Evolutionary conservation across 805 yeast genomes (phyloP).

Genomic region (Cyberlindnera mississippiensis): DNA sequence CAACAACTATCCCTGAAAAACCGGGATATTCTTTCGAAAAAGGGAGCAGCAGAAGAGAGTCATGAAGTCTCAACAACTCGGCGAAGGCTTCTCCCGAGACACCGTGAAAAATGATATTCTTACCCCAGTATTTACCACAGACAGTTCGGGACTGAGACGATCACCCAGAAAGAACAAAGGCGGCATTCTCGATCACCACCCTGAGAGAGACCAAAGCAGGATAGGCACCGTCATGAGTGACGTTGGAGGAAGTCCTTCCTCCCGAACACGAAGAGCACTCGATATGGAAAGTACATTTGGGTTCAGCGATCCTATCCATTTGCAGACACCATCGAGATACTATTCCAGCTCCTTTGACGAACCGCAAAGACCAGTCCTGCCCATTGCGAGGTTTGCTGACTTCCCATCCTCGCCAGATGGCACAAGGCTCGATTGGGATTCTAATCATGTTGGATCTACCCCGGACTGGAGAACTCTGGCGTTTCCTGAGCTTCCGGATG

Average conservation of each 20-base stretch:
- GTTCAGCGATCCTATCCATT: not conserved
- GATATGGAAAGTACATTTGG: not conserved
- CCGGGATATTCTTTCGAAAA: too few species aligned
- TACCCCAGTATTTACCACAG: too few species aligned
- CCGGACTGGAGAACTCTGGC: constrained; percentile 10
- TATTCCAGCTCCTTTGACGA: not conserved
- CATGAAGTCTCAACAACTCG: not conserved
- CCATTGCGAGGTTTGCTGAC: constrained; percentile 2
- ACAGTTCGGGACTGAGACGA: constrained; percentile 1
- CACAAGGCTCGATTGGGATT: constrained; percentile 3
- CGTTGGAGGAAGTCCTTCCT: constrained; percentile 6
- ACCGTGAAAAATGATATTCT: too few species aligned
- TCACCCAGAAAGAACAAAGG: constrained; percentile 9
- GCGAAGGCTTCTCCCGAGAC: not conserved
- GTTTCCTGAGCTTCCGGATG: constrained; percentile 11
- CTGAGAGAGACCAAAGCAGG: not conserved
- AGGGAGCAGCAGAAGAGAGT: not conserved
- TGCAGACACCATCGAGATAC: not conserved
- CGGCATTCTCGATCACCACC: not conserved
- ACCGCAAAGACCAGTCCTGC: too few species aligned
- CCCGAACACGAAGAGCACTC: constrained; percentile 4
- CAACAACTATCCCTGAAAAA: too few species aligned
- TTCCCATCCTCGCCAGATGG: constrained; percentile 12
- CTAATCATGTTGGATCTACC: constrained; percentile 1
- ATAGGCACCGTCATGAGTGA: not conserved